Percentiles rank a stretch among this genome's conserved stretches.
phyloP scores from a whole-genome alignment of 306 rosid genomes.

The Dalbergia oliveri region DNA sequence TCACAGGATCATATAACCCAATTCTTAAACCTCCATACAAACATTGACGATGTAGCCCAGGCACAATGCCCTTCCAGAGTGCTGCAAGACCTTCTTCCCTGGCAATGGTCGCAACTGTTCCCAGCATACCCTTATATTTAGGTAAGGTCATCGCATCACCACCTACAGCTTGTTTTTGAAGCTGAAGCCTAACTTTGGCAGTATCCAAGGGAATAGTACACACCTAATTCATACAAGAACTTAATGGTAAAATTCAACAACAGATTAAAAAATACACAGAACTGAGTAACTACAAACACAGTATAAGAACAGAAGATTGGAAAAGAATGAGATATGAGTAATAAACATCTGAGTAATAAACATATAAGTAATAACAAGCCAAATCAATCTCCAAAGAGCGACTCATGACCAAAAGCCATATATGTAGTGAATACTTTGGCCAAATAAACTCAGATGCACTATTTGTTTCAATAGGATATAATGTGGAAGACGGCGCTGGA shows the following conservation, averaged over 20 bases:
- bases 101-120: constrained; percentile 90
- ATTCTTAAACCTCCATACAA: constrained; percentile 93
- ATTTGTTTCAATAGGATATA: background rate
- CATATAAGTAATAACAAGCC: background rate
- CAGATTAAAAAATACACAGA: constrained; percentile 17
- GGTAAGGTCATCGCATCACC: constrained; percentile 78
- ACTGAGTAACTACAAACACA: constrained; percentile 23
- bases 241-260: constrained; percentile 21
- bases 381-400: constrained; percentile 10
- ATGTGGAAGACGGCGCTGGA: background rate
- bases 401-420: constrained; percentile 16
- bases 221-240: constrained; percentile 60
- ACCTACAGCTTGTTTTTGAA: constrained; percentile 79
- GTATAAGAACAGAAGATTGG: constrained; percentile 7
- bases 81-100: constrained; percentile 92
- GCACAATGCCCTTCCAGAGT: constrained; percentile 97
- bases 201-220: constrained; percentile 98
- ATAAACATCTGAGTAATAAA: background rate
- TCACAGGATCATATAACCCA: constrained; percentile 94
- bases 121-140: constrained; percentile 94
- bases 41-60: constrained; percentile 96
- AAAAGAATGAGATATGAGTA: constrained; percentile 12
- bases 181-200: constrained; percentile 99
- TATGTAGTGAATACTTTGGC: background rate
- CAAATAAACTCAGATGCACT: background rate